phyloP scores from a whole-genome alignment of 495 filamentous ascomycete genomes.

The Aspergillus nanangensis region DNA sequence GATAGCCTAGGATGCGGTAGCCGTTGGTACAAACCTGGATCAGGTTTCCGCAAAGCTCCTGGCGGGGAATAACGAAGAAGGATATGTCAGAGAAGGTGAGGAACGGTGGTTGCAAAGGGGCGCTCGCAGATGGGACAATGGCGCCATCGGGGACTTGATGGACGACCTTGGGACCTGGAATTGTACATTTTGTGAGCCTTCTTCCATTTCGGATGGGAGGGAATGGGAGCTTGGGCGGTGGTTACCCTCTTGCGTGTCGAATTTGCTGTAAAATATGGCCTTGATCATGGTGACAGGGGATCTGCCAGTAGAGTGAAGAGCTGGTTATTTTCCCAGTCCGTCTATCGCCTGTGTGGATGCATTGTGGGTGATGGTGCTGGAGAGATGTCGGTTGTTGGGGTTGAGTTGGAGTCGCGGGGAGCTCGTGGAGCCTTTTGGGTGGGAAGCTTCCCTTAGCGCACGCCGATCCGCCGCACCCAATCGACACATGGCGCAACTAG shows the following conservation, averaged over 20 bases:
- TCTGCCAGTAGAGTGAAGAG: not conserved
- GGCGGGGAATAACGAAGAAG: conserved; percentile 87
- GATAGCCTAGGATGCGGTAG: conserved; percentile 81
- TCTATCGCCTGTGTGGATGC: not conserved
- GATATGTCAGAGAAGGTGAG: conserved; percentile 79
- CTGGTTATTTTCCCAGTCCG: not conserved
- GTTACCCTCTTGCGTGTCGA: conserved; percentile 83
- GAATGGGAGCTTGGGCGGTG: too few relatives aligned
- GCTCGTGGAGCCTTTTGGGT: not conserved
- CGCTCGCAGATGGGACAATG: conserved; percentile 57
- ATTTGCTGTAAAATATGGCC: conserved; percentile 92
- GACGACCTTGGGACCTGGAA: conserved; percentile 67
- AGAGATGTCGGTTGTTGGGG: not conserved
- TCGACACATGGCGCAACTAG: too few relatives aligned
- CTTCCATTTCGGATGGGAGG: too few relatives aligned
- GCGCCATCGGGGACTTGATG: conserved; percentile 59
- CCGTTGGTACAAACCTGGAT: conserved; percentile 73
- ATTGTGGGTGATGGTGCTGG: not conserved
- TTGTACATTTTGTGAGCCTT: too few relatives aligned
- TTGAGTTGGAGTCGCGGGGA: not conserved
- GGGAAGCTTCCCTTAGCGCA: not conserved
- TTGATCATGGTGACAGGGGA: conserved; percentile 58
- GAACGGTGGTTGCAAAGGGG: conserved; percentile 56
- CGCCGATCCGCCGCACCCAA: not conserved
- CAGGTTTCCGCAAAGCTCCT: conserved; percentile 80